A percentile compares a stretch with the other conserved stretches of the same genome.
These are phyloP conservation scores for Triangularia verruculosa DNA, from an alignment of 2,329 filamentous ascomycete genomes.

Conservation along the genomic window DNA sequence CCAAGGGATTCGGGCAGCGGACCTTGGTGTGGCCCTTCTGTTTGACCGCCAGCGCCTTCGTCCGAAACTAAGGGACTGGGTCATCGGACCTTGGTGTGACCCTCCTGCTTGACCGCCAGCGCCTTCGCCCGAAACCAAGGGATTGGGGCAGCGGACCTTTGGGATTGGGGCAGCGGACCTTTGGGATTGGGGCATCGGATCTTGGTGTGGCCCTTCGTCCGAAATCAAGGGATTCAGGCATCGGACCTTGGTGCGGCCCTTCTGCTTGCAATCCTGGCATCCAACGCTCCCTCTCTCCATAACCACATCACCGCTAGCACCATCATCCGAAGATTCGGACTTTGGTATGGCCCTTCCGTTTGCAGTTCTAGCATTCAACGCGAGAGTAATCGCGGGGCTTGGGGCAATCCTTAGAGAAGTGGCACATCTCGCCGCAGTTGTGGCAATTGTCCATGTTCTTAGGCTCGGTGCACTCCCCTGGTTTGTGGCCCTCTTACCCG, in stretches of 20 bases:
- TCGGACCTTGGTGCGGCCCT: no score
- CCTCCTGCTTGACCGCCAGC: no score
- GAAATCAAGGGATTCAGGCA: no score
- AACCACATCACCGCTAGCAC: no score
- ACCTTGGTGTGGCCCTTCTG: conserved; percentile 43
- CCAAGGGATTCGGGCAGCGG: conserved; percentile 36
- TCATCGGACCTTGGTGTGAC: conserved; percentile 41
- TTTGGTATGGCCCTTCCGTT: no score
- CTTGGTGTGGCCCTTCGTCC: conserved; percentile 47
- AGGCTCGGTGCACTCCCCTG: conserved; percentile 58
- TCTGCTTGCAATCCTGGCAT: no score
- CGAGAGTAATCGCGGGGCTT: conserved; percentile 55
- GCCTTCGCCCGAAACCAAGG: conserved; percentile 29
- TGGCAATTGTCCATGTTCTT: conserved; percentile 45
- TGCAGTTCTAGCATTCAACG: conserved; percentile 58
- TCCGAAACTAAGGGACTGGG: conserved; percentile 32
- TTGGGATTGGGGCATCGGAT: no score
- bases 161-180: conserved; percentile 38
- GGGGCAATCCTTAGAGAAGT: conserved; percentile 48
- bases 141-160: conserved; percentile 39
- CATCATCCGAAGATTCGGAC: no score
- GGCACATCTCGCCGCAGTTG: conserved; percentile 52
- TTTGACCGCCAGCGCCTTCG: no score
- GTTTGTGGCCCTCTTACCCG: conserved; percentile 58
- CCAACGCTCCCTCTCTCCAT: no score